Evolutionary conservation across 2,329 filamentous ascomycete species (phyloP).

Genomic region (Colletotrichum abscissum): DNA sequence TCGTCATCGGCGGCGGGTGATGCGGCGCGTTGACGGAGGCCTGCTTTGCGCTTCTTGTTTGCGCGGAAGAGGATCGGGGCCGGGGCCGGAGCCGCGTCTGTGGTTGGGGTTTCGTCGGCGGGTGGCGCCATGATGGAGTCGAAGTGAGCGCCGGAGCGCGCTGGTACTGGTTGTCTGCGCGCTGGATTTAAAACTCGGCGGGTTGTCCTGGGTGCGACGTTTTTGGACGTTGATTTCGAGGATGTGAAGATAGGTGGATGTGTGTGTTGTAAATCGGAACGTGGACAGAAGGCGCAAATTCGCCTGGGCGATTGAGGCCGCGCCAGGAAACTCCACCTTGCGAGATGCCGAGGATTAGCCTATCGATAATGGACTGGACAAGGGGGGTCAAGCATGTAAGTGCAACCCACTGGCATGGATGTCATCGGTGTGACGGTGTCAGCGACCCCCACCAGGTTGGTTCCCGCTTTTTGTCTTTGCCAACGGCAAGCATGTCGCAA

Average conservation of each 20-base stretch:
- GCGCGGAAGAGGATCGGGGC: slow-evolving; percentile 63
- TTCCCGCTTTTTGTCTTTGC: neutral
- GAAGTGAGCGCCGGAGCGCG: neutral
- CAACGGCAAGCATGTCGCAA: neutral
- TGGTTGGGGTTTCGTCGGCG: slow-evolving; percentile 35
- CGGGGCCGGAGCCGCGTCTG: slow-evolving; percentile 29
- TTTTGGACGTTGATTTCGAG: neutral
- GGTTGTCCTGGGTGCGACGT: neutral
- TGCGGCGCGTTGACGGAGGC: slow-evolving; percentile 61
- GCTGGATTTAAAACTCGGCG: no score
- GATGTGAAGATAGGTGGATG: neutral
- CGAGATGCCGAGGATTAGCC: neutral
- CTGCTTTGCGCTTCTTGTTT: slow-evolving; percentile 68
- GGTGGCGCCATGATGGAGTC: slow-evolving; percentile 38
- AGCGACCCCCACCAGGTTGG: neutral
- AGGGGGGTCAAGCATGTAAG: neutral
- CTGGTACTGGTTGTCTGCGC: no score
- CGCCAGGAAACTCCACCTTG: neutral
- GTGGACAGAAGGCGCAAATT: neutral
- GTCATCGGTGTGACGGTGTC: slow-evolving; percentile 20
- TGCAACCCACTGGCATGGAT: neutral
- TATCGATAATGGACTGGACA: neutral
- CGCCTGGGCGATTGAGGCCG: neutral
- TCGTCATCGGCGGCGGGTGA: slow-evolving; percentile 39
- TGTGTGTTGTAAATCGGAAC: neutral